These are phyloP conservation scores for Inosperma sp. DNA, from an alignment of 768 basidiomycete genomes.

Conservation along the genomic window DNA sequence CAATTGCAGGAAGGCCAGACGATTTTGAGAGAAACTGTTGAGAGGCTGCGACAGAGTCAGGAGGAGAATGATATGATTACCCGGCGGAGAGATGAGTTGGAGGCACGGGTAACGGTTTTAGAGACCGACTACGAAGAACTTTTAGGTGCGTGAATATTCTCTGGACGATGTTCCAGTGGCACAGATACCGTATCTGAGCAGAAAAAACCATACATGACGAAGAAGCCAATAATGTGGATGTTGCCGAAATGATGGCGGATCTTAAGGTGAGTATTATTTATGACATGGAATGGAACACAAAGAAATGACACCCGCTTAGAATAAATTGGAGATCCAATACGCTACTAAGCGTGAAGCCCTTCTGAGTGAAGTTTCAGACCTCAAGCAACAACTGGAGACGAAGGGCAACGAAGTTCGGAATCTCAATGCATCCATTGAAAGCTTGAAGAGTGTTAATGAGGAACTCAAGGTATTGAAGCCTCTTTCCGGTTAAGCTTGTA, in stretches of 20 bases:
- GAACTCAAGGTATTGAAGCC: slow-evolving; percentile 83
- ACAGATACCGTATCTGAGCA: slow-evolving; percentile 28
- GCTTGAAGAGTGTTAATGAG: slow-evolving; percentile 93
- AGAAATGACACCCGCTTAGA: slow-evolving; percentile 42
- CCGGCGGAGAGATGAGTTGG: slow-evolving; percentile 82
- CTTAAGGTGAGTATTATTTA: slow-evolving; percentile 60
- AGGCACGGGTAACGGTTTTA: slow-evolving; percentile 70
- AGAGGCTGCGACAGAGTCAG: slow-evolving; percentile 82
- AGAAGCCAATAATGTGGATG: slow-evolving; percentile 77
- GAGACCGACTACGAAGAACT: slow-evolving; percentile 97
- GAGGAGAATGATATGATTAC: slow-evolving; percentile 87
- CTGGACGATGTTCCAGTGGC: background rate
- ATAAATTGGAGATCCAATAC: slow-evolving; percentile 92
- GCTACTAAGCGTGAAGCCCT: slow-evolving; percentile 89
- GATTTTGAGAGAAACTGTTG: slow-evolving; percentile 81
- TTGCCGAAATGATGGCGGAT: slow-evolving; percentile 81
- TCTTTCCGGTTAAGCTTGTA: background rate
- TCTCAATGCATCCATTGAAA: slow-evolving; percentile 82
- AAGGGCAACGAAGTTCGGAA: slow-evolving; percentile 78
- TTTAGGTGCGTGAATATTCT: slow-evolving; percentile 54
- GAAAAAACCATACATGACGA: slow-evolving; percentile 92
- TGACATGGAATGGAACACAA: slow-evolving; percentile 9
- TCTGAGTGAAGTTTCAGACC: slow-evolving; percentile 73
- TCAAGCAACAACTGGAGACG: slow-evolving; percentile 87
- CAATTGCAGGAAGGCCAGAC: slow-evolving; percentile 88